Evolutionary conservation across 2,329 filamentous ascomycete species (phyloP), one percentile per base, ranked within the genome.

Genomic region (Aspergillus aculeatinus): DNA sequence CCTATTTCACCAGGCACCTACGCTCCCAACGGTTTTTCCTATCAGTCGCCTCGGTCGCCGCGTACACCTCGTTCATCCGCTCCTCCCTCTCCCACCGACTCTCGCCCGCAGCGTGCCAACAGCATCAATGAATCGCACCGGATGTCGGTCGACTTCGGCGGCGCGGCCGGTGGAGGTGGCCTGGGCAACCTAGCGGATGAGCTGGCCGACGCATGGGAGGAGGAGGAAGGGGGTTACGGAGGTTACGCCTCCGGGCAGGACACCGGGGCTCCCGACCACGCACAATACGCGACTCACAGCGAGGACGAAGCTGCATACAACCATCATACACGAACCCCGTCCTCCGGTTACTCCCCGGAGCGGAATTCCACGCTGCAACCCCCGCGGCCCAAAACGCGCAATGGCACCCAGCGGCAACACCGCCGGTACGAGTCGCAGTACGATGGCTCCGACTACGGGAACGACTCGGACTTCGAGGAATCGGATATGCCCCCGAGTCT

Each of bases 181-280:
- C 72, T 87, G 55, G 86, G 85, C 25, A 88, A 83, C 64, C 72
- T 89, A 54, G 86, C 86, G 29, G 86, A 89, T 68, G 86, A 88
- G 69, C 74, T 88, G 25, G 86, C 83, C 27, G 83, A 85, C 65
- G 82, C 82, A n/a, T 85, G 82, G 78, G 83, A 82, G 23, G 73
- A 80, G 42, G 82, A 83, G 29, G 81, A 82, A 51, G 77, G 75
- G 16, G 78, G 77, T 25, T 80, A 81, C 55, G 77, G 74, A 51
- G 27, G 27, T 29, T 77, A 77, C 60, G 69, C 68, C 7, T 77
- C 76, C 1, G 75, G 74, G 9, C 72, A 76, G 66, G 75, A 77
- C 35, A 57, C 61, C 9, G 59, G 61, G n/a, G 67, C 65, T 10
- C 63, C 64, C 27, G 70, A 74, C 27, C 27, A 29, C 44, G 65